phyloP scores from a whole-genome alignment of 306 rosid genomes.

The cucumber (Cucumis sativus) region Cucumber_9930_V3 NC_026659.2:607501-608000 shows the following conservation, averaged over 20 bases:
- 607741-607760: neutral
- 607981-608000: slow-evolving; percentile 82
- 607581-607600: too few species aligned
- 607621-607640: too few species aligned
- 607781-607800: neutral
- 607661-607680: neutral
- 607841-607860: too few species aligned
- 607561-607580: too few species aligned
- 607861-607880: neutral
- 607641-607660: neutral
- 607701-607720: neutral
- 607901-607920: slow-evolving; percentile 50
- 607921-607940: slow-evolving; percentile 63
- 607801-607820: neutral
- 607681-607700: neutral
- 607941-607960: slow-evolving; percentile 63
- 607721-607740: neutral
- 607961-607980: slow-evolving; percentile 63
- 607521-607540: too few species aligned
- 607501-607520: too few species aligned
- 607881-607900: slow-evolving; percentile 36
- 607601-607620: too few species aligned
- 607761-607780: neutral
- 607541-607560: too few species aligned
- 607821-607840: neutral